Evolutionary conservation across 2,329 filamentous ascomycete species (phyloP), one percentile per base, ranked within the genome.

Genomic region (Aspergillus costaricaensis): DNA sequence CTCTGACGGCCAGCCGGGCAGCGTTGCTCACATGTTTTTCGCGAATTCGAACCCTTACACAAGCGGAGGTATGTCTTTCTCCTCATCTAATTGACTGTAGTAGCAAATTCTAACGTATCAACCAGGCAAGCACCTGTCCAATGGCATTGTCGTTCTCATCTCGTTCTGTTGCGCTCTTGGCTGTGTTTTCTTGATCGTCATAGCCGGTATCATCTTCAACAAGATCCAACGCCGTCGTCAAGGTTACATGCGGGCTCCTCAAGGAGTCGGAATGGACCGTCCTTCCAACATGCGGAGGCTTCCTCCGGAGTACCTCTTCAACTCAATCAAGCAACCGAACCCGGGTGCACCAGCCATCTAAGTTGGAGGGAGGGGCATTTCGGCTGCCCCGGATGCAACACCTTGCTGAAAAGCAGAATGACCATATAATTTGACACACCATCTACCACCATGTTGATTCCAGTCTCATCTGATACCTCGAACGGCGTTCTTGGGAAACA

Each of bases 21-120:
- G 87, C 68, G 85, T 99, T 70, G 88, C 90, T 36, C 87, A 86
- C 66, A 83, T 98, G 63, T 96, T 99, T 75, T 90, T 93, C 10
- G 88, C 96, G 78, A 89, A 91, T 52, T 81, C 88, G 64, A 87
- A 90, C 72, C 91, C 91, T 72, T 95, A 96, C 78, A 83, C 80
- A 25, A 79, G 83, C 60, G 76, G 80, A 67, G 75, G 88, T 91
- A 82, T 80, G 86, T 83, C 32, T 55, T 56, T 21, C 19, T 54
- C 36, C n/a, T 30, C n/a, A 17, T 10, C 25, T 2, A 38, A 19
- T 58, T 36, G 32, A 36, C 51, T 48, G 36, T 49, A 17, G 38
- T 21, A 36, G 19, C 36, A 15, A 36, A 52, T 57, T 23, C 53
- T 61, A 36, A 59, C 55, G 9, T 14, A n/a, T 6, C 7, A 36